These are phyloP conservation scores for Barnettozyma pratensis DNA, from an alignment of 805 yeast species.

Conservation along the genomic window DNA sequence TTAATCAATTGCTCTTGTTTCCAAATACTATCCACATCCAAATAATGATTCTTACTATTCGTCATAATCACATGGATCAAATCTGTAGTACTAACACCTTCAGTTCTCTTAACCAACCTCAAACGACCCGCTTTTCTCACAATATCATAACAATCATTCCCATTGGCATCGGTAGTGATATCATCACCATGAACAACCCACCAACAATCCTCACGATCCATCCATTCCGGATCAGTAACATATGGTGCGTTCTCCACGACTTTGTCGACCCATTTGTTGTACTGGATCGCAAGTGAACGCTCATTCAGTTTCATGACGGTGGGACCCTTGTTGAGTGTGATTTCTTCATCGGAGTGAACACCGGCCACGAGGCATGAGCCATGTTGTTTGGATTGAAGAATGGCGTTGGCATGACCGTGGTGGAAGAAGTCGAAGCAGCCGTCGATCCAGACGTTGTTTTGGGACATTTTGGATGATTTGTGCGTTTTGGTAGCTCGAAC, in stretches of 20 bases:
- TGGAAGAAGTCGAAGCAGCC: slow-evolving; percentile 98
- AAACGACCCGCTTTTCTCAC: slow-evolving; percentile 85
- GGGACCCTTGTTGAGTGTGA: slow-evolving; percentile 79
- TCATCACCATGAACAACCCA: slow-evolving; percentile 99
- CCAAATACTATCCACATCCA: slow-evolving; percentile 1
- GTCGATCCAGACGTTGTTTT: slow-evolving; percentile 77
- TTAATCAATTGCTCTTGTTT: slow-evolving; percentile 8
- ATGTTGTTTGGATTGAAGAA: slow-evolving; percentile 83
- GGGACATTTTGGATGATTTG: slow-evolving; percentile 1
- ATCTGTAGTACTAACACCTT: slow-evolving; percentile 92
- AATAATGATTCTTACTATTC: slow-evolving; percentile 16
- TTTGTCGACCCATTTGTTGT: slow-evolving; percentile 82
- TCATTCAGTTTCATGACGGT: slow-evolving; percentile 86
- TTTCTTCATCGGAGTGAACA: slow-evolving; percentile 89
- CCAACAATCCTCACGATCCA: slow-evolving; percentile 69
- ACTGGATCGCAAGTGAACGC: slow-evolving; percentile 77
- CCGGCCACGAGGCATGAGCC: slow-evolving; percentile 80
- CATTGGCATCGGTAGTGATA: slow-evolving; percentile 93
- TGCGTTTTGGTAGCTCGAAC: neutral
- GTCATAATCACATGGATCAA: slow-evolving; percentile 80
- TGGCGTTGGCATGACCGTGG: slow-evolving; percentile 97
- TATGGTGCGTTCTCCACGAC: slow-evolving; percentile 83
- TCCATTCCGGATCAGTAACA: slow-evolving; percentile 73
- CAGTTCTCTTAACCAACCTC: slow-evolving; percentile 88
- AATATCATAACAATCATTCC: slow-evolving; percentile 83